These are phyloP conservation scores for Exophiala sideris DNA, from an alignment of 2,329 filamentous ascomycete genomes.

Conservation along the genomic window DNA sequence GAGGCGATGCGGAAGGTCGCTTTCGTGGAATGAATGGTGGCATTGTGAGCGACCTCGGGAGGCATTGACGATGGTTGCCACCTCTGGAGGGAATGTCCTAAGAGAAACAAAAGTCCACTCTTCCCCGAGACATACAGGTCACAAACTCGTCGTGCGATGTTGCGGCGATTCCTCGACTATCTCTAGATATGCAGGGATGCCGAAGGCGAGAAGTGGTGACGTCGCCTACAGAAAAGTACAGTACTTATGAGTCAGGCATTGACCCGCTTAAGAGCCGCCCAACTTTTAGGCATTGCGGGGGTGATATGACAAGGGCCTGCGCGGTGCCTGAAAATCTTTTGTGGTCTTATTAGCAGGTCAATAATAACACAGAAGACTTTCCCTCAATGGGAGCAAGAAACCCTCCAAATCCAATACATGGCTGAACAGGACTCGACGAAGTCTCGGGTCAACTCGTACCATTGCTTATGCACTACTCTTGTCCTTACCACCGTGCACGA, in stretches of 20 bases:
- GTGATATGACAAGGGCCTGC: not conserved
- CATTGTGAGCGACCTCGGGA: constrained; percentile 31
- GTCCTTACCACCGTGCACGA: constrained; percentile 58
- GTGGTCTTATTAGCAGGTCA: not conserved
- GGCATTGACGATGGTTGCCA: not conserved
- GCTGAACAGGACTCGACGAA: constrained; percentile 3
- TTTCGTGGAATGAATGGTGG: constrained; percentile 47
- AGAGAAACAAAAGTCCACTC: not conserved
- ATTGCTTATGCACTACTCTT: constrained; percentile 64
- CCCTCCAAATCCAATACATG: constrained; percentile 1
- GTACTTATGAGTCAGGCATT: not conserved
- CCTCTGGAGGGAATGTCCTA: too few relatives aligned
- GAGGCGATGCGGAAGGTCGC: constrained; percentile 35
- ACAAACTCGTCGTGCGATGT: too few relatives aligned
- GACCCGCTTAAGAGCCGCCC: constrained; percentile 1
- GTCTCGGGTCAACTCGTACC: constrained; percentile 41
- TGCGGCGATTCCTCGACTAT: not conserved
- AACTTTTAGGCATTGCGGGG: not conserved
- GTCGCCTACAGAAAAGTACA: constrained; percentile 3
- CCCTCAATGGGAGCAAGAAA: not conserved
- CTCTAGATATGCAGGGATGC: not conserved
- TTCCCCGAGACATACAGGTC: not conserved
- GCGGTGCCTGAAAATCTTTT: constrained; percentile 7
- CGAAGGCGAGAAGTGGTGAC: constrained; percentile 13
- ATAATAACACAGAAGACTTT: not conserved